Evolutionary conservation across 2,329 filamentous ascomycete genomes (phyloP).

Genomic region (Ascochyta koolunga): DNA sequence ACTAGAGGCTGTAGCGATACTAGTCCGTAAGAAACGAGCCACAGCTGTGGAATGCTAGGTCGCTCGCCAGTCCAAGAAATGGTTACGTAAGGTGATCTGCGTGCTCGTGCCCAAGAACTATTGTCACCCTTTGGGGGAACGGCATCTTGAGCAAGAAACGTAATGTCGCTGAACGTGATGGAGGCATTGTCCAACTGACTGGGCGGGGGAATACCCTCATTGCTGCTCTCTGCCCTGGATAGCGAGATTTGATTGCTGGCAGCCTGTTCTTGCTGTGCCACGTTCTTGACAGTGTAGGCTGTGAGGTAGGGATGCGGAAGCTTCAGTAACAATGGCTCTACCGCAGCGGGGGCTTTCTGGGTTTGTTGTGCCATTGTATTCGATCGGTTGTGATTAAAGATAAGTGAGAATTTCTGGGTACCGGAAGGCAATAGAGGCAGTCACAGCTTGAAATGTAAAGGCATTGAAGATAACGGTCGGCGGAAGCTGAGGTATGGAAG

Average conservation of each 20-base stretch:
- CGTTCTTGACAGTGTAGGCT: conserved; percentile 38
- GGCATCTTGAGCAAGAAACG: conserved; percentile 29
- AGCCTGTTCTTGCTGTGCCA: conserved; percentile 27
- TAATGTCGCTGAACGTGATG: conserved; percentile 39
- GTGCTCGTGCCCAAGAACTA: conserved; percentile 53
- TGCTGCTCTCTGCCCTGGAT: conserved; percentile 24
- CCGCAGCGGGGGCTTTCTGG: conserved; percentile 17
- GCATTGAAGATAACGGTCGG: background rate
- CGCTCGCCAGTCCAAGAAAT: conserved; percentile 50
- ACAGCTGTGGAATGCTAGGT: conserved; percentile 55
- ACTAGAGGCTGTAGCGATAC: conserved; percentile 52
- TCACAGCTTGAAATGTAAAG: conserved; percentile 15
- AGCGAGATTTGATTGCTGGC: conserved; percentile 29
- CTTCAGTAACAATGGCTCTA: conserved; percentile 39
- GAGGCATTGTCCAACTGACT: conserved; percentile 35
- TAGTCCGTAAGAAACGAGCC: conserved; percentile 56
- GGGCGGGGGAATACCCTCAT: conserved; percentile 31
- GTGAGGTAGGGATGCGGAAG: conserved; percentile 49
- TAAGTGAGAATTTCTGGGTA: conserved; percentile 9
- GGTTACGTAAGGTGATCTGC: conserved; percentile 51
- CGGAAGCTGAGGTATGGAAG: conserved; percentile 35
- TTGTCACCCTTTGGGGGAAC: conserved; percentile 41
- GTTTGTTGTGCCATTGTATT: conserved; percentile 29
- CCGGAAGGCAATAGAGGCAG: conserved; percentile 13
- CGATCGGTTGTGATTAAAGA: background rate